Evolutionary conservation across 208 protist species (phyloP).

Genomic region (Trypanosoma caninum): DNA sequence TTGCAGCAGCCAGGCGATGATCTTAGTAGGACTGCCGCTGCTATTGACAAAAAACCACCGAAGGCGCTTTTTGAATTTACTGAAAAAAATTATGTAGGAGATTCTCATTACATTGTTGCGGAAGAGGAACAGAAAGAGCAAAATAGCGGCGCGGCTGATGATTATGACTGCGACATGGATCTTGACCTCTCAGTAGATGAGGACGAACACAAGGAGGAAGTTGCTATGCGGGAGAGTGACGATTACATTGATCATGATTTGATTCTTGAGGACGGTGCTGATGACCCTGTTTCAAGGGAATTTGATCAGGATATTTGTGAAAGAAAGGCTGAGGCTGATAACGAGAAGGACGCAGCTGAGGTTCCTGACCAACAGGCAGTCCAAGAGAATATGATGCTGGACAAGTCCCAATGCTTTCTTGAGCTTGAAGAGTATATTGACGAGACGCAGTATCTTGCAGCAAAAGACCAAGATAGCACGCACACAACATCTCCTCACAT

Average conservation of each 20-base stretch:
- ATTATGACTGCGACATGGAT: conserved; percentile 11
- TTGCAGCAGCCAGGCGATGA: no score
- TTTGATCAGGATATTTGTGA: neutral
- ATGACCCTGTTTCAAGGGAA: neutral
- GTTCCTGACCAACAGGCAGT: no score
- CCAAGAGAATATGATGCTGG: no score
- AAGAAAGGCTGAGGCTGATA: no score
- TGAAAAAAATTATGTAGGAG: no score
- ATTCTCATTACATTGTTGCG: no score
- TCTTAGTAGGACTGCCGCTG: no score
- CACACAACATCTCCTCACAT: no score
- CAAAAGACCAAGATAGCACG: no score
- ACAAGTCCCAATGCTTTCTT: no score
- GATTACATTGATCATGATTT: neutral
- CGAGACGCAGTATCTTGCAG: no score
- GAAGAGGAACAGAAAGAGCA: conserved; percentile 7
- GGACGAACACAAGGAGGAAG: conserved; percentile 25
- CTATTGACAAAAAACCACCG: conserved; percentile 18
- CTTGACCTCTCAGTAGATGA: conserved; percentile 8
- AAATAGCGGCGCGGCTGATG: neutral
- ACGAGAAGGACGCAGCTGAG: neutral
- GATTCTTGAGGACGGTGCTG: neutral
- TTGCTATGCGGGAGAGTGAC: conserved; percentile 16
- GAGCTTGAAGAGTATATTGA: no score
- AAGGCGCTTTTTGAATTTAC: conserved; percentile 34